These are phyloP conservation scores for Tulasnella calospora DNA, from an alignment of 768 basidiomycete species.

Conservation along the genomic window DNA sequence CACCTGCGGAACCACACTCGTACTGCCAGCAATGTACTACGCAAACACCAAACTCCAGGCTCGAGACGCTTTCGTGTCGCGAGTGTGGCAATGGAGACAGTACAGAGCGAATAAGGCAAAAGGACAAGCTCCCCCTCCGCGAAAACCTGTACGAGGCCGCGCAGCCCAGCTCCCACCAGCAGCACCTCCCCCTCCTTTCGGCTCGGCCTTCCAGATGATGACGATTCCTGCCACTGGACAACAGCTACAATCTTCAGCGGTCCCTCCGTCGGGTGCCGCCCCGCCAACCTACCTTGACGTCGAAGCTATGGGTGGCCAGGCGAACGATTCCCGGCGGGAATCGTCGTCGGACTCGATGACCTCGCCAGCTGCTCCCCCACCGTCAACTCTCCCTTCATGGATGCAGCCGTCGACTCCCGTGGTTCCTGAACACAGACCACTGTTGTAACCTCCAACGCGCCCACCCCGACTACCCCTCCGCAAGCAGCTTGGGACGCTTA, in stretches of 20 bases:
- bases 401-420: not conserved
- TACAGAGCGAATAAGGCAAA: not conserved
- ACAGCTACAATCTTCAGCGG: not conserved
- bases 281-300: not conserved
- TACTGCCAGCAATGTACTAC: not conserved
- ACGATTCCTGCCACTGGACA: not conserved
- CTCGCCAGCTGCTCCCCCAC: not conserved
- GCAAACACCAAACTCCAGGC: not conserved
- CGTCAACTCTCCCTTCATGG: not conserved
- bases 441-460: not conserved
- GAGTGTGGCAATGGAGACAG: not conserved
- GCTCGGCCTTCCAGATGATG: not conserved
- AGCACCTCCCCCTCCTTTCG: not conserved
- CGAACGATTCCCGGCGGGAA: not conserved
- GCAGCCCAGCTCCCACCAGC: not conserved
- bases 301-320: not conserved
- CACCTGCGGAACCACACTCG: not conserved
- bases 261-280: not conserved
- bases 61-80: not conserved
- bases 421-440: not conserved
- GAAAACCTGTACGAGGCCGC: not conserved
- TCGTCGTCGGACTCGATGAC: not conserved
- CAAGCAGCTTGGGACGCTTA: no score
- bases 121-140: not conserved
- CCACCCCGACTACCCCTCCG: not conserved